phyloP scores from a whole-genome alignment of 2,329 filamentous ascomycete species.

The Neonectria neomacrospora region DNA sequence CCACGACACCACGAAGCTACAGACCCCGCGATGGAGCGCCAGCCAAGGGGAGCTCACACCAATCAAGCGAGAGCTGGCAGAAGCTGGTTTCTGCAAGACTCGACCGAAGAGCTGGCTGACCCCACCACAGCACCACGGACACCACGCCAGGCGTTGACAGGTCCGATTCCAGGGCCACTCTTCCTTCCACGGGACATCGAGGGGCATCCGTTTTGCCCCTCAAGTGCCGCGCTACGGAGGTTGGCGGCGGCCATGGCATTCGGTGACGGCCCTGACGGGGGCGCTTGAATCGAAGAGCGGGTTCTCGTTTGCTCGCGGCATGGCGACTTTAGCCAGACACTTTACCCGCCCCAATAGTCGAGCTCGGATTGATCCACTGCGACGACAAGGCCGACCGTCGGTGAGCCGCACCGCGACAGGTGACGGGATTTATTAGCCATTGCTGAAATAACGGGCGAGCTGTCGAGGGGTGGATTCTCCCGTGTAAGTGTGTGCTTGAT shows the following conservation, averaged over 20 bases:
- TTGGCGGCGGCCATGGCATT: constrained; percentile 22
- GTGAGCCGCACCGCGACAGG: constrained; percentile 1
- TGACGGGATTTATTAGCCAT: neutral
- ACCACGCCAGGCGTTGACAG: neutral
- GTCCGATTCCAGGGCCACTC: neutral
- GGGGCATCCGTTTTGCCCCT: constrained; percentile 4
- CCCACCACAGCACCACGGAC: constrained; percentile 9
- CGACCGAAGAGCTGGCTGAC: constrained; percentile 4
- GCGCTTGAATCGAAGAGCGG: constrained; percentile 20
- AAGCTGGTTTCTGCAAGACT: neutral
- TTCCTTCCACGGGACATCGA: constrained; percentile 4
- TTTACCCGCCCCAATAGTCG: constrained; percentile 32
- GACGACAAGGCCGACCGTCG: constrained; percentile 6
- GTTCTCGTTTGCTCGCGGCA: neutral
- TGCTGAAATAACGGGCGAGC: neutral
- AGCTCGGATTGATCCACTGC: constrained; percentile 12
- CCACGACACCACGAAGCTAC: constrained; percentile 21
- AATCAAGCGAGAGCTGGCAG: constrained; percentile 10
- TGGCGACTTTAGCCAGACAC: constrained; percentile 25
- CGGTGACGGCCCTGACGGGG: constrained; percentile 26
- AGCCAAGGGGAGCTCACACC: constrained; percentile 20
- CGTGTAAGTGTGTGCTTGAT: constrained; percentile 6
- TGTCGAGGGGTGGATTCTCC: constrained; percentile 10
- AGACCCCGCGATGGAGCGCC: constrained; percentile 26
- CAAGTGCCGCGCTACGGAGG: constrained; percentile 31